A percentile compares a stretch with the other conserved stretches of the same genome.
Evolutionary conservation across 306 rosid genomes (phyloP).

Genomic region (Vigna angularis): DNA sequence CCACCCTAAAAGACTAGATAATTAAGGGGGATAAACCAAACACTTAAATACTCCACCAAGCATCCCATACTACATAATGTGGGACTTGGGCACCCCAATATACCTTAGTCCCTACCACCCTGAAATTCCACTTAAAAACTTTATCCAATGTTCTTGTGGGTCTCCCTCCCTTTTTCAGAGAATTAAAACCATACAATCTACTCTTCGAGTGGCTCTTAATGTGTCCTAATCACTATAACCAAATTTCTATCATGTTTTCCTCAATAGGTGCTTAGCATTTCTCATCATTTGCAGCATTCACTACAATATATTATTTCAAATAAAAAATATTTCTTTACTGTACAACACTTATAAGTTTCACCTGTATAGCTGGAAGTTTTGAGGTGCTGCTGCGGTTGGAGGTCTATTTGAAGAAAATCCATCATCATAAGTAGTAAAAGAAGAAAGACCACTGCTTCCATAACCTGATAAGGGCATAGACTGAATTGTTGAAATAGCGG

Average conservation of each 20-base stretch:
- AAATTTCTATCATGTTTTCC: not conserved
- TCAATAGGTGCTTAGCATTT: not conserved
- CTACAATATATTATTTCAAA: not conserved
- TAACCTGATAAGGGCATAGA: constrained; percentile 98
- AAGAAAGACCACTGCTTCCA: constrained; percentile 86
- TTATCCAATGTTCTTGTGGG: not conserved
- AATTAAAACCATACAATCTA: not conserved
- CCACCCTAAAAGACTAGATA: too few species aligned
- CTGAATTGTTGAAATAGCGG: constrained; percentile 97
- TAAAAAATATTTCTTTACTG: not conserved
- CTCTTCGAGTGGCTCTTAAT: not conserved
- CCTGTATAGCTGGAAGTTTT: constrained; percentile 96
- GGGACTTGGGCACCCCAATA: too few species aligned
- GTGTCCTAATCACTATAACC: not conserved
- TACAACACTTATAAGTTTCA: constrained; percentile 38
- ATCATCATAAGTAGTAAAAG: constrained; percentile 88
- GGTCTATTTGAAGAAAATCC: constrained; percentile 80
- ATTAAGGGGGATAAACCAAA: too few species aligned
- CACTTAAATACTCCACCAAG: too few species aligned
- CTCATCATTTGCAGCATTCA: not conserved
- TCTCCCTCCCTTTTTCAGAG: not conserved
- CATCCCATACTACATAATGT: too few species aligned
- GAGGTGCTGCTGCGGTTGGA: constrained; percentile 81
- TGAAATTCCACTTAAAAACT: not conserved
- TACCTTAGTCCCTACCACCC: too few species aligned